These are phyloP conservation scores for Yamadazyma atlantica DNA, from an alignment of 1,139 yeast genomes.

Conservation along the genomic window DNA sequence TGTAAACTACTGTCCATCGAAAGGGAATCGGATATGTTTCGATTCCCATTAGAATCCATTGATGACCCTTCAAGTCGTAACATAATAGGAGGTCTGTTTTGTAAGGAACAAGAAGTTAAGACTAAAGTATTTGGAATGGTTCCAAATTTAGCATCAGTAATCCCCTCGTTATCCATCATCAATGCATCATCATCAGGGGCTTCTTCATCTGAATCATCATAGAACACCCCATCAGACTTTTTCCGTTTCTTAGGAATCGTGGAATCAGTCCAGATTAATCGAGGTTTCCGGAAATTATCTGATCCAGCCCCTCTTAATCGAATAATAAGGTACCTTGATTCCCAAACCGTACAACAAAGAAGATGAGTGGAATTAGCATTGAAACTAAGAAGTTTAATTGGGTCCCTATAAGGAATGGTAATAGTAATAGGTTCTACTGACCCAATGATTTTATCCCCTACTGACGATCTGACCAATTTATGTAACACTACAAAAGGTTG, in stretches of 20 bases:
- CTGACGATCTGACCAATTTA: conserved; percentile 30
- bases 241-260: conserved; percentile 18
- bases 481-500: conserved; percentile 80
- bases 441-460: conserved; percentile 20
- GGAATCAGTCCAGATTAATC: conserved; percentile 51
- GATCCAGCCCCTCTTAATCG: conserved; percentile 47
- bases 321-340: conserved; percentile 75
- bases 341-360: conserved; percentile 82
- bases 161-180: conserved; percentile 78
- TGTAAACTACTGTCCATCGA: conserved; percentile 21
- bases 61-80: conserved; percentile 34
- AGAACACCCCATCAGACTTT: conserved; percentile 16
- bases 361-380: conserved; percentile 69
- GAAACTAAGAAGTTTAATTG: conserved; percentile 70
- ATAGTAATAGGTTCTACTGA: conserved; percentile 64
- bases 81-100: conserved; percentile 37
- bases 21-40: conserved; percentile 16
- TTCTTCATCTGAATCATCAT: conserved; percentile 20
- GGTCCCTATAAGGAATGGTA: conserved; percentile 83
- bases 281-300: conserved; percentile 52
- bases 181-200: conserved; percentile 30
- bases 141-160: conserved; percentile 74
- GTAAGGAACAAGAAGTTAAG: conserved; percentile 39
- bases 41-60: conserved; percentile 23
- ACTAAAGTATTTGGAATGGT: conserved; percentile 36